Percentiles rank a stretch among this genome's conserved stretches.
Evolutionary conservation across 192 early-diverging fungal genomes (phyloP).

Genomic region (Physocladia obscura): DNA sequence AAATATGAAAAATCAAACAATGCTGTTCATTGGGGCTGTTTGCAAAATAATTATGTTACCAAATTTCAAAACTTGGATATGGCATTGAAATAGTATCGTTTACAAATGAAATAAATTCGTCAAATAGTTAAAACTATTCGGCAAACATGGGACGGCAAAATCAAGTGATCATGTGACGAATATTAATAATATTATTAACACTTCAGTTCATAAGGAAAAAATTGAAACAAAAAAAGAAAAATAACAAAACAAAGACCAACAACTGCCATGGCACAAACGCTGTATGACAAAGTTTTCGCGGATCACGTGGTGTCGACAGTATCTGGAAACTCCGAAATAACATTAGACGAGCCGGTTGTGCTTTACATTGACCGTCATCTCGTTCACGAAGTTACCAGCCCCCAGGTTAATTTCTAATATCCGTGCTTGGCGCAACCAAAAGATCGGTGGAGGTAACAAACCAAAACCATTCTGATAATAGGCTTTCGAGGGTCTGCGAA

Average conservation of each 20-base stretch:
- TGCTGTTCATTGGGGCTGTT: neutral
- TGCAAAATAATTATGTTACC: neutral
- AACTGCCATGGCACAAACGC: constrained; percentile 39
- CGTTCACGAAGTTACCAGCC: constrained; percentile 69
- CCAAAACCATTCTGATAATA: constrained; percentile 26
- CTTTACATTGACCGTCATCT: constrained; percentile 74
- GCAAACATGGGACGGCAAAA: too few species aligned
- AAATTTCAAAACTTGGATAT: neutral
- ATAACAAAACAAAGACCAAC: neutral
- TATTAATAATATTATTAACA: neutral
- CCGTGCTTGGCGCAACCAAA: neutral
- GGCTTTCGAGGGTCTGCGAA: constrained; percentile 68
- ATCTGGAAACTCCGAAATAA: neutral
- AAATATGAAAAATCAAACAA: neutral
- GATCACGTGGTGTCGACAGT: constrained; percentile 58
- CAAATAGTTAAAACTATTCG: neutral
- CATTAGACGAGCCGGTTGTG: constrained; percentile 60
- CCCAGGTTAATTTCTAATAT: constrained; percentile 17
- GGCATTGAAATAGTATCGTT: neutral
- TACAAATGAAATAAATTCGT: neutral
- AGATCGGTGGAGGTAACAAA: too few species aligned
- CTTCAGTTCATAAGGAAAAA: neutral
- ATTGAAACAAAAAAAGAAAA: neutral
- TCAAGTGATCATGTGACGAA: neutral
- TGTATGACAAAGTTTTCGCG: constrained; percentile 70